Evolutionary conservation across 495 filamentous ascomycete genomes (phyloP).

Genomic region (Penicillium odoratum): DNA sequence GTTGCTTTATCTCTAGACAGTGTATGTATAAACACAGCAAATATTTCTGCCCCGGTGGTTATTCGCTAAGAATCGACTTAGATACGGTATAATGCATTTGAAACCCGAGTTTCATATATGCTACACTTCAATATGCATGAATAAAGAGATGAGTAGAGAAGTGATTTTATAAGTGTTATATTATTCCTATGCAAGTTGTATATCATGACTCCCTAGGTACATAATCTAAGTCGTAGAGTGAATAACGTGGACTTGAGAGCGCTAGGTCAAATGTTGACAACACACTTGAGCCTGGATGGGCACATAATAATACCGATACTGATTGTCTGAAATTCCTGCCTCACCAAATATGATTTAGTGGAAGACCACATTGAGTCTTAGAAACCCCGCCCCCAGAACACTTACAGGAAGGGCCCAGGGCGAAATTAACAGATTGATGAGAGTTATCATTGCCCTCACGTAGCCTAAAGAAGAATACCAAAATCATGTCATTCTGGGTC

Average conservation of each 20-base stretch:
- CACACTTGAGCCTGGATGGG: neutral
- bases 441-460: neutral
- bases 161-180: no score
- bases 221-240: no score
- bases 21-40: no score
- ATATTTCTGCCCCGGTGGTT: no score
- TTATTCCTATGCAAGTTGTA: no score
- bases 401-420: neutral
- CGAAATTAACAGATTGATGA: neutral
- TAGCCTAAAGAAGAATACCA: neutral
- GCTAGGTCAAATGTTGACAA: neutral
- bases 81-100: neutral
- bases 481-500: neutral
- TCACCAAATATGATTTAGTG: neutral
- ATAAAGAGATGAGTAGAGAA: no score
- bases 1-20: neutral
- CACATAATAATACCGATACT: no score
- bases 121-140: no score
- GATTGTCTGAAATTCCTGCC: neutral
- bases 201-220: no score
- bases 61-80: neutral
- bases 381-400: neutral
- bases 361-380: neutral
- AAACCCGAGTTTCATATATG: no score
- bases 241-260: no score